Percentiles rank a stretch among this genome's conserved stretches.
Evolutionary conservation across 2,329 filamentous ascomycete species (phyloP).

Genomic region (Exophiala calicioides): DNA sequence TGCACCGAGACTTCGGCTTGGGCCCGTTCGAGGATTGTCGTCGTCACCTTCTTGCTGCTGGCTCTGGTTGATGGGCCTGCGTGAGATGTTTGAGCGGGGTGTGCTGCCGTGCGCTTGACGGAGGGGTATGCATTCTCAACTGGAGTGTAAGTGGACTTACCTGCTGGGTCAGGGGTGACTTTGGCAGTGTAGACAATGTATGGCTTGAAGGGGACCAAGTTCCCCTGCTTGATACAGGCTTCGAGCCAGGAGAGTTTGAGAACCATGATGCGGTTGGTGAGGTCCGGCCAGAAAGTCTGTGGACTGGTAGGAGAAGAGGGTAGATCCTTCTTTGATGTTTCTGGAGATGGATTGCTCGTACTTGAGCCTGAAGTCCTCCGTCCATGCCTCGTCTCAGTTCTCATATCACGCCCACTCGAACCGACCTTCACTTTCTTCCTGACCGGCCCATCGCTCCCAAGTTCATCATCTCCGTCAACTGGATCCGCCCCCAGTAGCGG

Average conservation of each 20-base stretch:
- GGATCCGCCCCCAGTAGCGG: constrained; percentile 5
- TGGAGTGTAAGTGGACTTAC: constrained; percentile 14
- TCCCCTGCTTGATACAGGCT: constrained; percentile 46
- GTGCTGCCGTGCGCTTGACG: constrained; percentile 18
- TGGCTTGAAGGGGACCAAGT: constrained; percentile 48
- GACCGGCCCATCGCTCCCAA: constrained; percentile 4
- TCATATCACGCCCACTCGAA: constrained; percentile 8
- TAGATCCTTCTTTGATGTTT: constrained; percentile 3
- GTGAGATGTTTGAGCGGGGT: background rate
- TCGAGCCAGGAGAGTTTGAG: constrained; percentile 58
- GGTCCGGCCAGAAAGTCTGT: constrained; percentile 21
- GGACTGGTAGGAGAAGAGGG: background rate
- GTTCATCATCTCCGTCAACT: background rate
- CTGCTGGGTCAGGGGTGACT: constrained; percentile 42
- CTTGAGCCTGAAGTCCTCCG: constrained; percentile 8
- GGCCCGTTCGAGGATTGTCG: constrained; percentile 55
- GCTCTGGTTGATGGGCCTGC: background rate
- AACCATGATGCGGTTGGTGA: constrained; percentile 47
- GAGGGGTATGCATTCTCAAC: constrained; percentile 14
- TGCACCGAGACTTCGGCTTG: constrained; percentile 47
- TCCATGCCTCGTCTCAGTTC: constrained; percentile 9
- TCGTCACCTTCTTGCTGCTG: background rate
- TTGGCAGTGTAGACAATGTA: constrained; percentile 56
- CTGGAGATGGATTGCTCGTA: constrained; percentile 16
- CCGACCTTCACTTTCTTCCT: constrained; percentile 17